Evolutionary conservation across 2,329 filamentous ascomycete species (phyloP).

Genomic region (Alternaria consortialis): DNA sequence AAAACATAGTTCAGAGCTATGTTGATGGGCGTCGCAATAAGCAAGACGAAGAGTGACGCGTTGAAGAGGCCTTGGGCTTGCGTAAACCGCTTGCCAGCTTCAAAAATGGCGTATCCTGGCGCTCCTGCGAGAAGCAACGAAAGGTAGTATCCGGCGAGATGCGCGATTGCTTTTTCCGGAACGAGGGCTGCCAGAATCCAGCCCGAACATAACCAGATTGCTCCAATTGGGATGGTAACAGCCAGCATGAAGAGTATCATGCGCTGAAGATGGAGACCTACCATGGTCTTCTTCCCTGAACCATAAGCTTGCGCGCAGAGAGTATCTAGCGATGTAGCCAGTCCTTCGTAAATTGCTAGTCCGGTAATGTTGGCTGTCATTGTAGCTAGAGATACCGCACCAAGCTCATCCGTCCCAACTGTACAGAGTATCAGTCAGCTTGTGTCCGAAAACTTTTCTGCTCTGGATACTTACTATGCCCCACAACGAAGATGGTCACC

Average conservation of each 20-base stretch:
- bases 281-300: constrained; percentile 57
- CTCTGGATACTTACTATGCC: constrained; percentile 50
- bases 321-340: constrained; percentile 62
- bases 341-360: constrained; percentile 61
- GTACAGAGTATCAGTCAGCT: neutral
- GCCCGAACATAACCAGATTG: constrained; percentile 60
- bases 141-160: constrained; percentile 61
- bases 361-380: constrained; percentile 66
- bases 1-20: constrained; percentile 61
- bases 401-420: constrained; percentile 62
- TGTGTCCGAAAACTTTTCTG: neutral
- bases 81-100: constrained; percentile 64
- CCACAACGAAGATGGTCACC: constrained; percentile 62
- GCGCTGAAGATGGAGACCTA: constrained; percentile 63
- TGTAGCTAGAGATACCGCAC: constrained; percentile 61
- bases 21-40: constrained; percentile 60
- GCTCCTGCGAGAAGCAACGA: constrained; percentile 60
- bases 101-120: constrained; percentile 64
- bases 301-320: constrained; percentile 63
- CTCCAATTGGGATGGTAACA: constrained; percentile 59
- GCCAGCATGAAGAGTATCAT: constrained; percentile 62
- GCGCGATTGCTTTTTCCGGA: constrained; percentile 58
- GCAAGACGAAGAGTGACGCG: constrained; percentile 58
- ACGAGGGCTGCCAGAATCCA: constrained; percentile 58
- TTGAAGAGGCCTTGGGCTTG: constrained; percentile 65